phyloP scores from a whole-genome alignment of 1,284 basidiomycete species.

The Porphyrellus sp. region DNA sequence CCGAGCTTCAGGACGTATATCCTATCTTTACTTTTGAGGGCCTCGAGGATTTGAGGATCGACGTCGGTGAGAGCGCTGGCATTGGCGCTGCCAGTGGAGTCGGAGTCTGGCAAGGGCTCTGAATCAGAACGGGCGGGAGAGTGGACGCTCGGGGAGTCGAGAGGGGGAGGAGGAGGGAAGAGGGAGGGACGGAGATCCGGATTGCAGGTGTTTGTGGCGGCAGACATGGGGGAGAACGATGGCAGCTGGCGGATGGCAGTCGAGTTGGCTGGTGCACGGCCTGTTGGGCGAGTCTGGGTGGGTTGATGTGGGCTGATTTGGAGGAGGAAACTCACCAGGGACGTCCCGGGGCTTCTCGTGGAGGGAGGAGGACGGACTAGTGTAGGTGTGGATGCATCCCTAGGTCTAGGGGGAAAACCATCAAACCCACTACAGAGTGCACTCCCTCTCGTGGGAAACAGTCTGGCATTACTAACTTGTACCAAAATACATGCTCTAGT shows the following conservation, averaged over 20 bases:
- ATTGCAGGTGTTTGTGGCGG: conserved; percentile 9
- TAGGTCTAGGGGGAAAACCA: conserved; percentile 34
- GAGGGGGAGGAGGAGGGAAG: conserved; percentile 3
- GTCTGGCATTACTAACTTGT: conserved; percentile 17
- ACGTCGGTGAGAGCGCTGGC: conserved; percentile 38
- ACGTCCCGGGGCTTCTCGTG: conserved; percentile 14
- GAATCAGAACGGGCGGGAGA: conserved; percentile 28
- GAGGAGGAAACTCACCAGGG: conserved; percentile 2
- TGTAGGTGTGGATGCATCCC: conserved; percentile 26
- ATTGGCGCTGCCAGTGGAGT: conserved; percentile 24
- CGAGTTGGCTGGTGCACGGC: conserved; percentile 10
- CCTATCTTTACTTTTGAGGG: conserved; percentile 81
- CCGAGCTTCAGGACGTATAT: conserved; percentile 81
- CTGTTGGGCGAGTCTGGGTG: conserved; percentile 3
- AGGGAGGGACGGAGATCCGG: conserved; percentile 11
- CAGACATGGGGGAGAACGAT: conserved; percentile 8
- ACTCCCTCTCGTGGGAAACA: conserved; percentile 27
- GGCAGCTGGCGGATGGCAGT: conserved; percentile 15
- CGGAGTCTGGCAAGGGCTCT: conserved; percentile 30
- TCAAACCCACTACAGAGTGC: conserved; percentile 1
- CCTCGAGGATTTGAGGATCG: conserved; percentile 73
- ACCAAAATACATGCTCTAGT: conserved; percentile 7
- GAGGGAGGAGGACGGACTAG: conserved; percentile 15
- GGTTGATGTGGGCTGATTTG: conserved; percentile 4
- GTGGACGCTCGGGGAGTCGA: conserved; percentile 7